Conservation (phyloP, 2,329 filamentous ascomycete species). For the Aspergillus intermedius region DNA sequence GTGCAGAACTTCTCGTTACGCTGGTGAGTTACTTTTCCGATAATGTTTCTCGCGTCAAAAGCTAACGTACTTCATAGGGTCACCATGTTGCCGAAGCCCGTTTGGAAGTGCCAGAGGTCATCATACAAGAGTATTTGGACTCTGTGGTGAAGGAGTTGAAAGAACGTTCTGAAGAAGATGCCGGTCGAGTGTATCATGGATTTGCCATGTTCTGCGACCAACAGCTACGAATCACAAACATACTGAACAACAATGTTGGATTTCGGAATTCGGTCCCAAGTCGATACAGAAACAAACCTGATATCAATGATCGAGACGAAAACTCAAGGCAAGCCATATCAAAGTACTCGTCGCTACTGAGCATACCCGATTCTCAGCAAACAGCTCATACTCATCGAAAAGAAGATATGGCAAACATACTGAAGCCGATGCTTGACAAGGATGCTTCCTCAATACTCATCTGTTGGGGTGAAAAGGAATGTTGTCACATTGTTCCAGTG, state of each 20-base stretch:
- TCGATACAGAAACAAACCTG: background rate
- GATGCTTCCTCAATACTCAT: background rate
- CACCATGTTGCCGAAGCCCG: conserved; percentile 84
- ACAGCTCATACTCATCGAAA: background rate
- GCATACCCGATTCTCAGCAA: background rate
- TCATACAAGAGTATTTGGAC: conserved; percentile 78
- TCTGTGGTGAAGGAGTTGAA: conserved; percentile 78
- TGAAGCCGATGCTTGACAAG: background rate
- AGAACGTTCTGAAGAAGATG: conserved; percentile 59
- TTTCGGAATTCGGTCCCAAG: background rate
- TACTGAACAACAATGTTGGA: background rate
- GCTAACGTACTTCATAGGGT: conserved; percentile 44
- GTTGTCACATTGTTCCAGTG: background rate
- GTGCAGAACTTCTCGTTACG: conserved; percentile 75
- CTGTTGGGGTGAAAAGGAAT: background rate
- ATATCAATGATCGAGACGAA: background rate
- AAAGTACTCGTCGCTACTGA: background rate
- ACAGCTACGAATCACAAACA: conserved; percentile 58
- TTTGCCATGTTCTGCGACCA: conserved; percentile 94
- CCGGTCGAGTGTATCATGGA: conserved; percentile 85
- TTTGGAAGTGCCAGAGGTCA: conserved; percentile 82
- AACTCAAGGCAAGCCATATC: background rate
- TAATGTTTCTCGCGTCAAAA: background rate
- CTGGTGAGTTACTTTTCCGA: conserved; percentile 45
- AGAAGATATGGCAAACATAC: background rate